A percentile compares a stretch with the other conserved stretches of the same genome.
Conservation (phyloP, 345 rosid genomes). For the Sapria himalayana region DNA sequence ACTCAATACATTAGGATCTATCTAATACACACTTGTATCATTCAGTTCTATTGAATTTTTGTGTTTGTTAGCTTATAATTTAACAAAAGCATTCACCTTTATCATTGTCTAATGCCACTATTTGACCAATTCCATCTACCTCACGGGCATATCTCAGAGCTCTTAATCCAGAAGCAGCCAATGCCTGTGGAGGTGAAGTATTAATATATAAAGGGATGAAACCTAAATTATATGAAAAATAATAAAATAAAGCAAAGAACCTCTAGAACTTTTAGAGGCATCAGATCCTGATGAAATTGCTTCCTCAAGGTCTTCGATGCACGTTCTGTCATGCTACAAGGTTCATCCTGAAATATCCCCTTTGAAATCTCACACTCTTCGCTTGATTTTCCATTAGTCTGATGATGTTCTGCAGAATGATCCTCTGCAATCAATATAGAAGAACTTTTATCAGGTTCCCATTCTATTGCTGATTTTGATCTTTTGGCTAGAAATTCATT, state of each 20-base stretch:
- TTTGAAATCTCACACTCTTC: constrained; percentile 19
- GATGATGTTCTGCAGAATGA: constrained; percentile 12
- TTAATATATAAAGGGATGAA: too few relatives aligned
- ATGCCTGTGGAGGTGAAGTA: too few relatives aligned
- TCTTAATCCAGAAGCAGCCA: constrained; percentile 92
- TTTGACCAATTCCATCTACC: constrained; percentile 79
- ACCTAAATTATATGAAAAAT: constrained; percentile 1
- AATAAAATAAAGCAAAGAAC: constrained; percentile 17
- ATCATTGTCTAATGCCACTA: constrained; percentile 91
- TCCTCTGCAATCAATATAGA: constrained; percentile 16
- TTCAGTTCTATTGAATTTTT: too few relatives aligned
- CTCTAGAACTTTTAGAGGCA: constrained; percentile 85
- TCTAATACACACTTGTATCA: too few relatives aligned
- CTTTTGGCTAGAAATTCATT: constrained; percentile 33
- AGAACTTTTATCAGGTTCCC: constrained; percentile 18
- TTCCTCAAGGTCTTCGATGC: constrained; percentile 21
- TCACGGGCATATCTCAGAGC: constrained; percentile 90
- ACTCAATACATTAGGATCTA: too few relatives aligned
- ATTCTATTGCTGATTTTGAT: constrained; percentile 21
- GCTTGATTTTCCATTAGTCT: constrained; percentile 17
- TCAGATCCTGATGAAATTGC: constrained; percentile 33
- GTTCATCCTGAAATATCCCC: constrained; percentile 22
- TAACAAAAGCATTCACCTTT: too few relatives aligned
- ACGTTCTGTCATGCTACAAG: constrained; percentile 21
- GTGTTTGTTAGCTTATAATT: too few relatives aligned